Evolutionary conservation across 2,329 filamentous ascomycete genomes (phyloP), one percentile per base, ranked within the genome.

Genomic region (Trichophyton rubrum): DNA sequence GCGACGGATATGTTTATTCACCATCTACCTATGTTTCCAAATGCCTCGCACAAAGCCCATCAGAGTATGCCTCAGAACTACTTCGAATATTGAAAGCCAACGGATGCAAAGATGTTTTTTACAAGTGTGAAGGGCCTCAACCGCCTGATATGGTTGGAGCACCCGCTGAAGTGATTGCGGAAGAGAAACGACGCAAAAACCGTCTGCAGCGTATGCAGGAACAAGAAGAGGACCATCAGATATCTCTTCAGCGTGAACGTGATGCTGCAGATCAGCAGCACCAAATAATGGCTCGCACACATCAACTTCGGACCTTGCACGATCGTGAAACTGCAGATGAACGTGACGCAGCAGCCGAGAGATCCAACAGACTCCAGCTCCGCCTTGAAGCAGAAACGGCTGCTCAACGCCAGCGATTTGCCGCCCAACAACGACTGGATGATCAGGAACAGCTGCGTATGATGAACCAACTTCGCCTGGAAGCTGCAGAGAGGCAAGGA

Each of bases 1-100:
- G 80, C 47, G 78, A 79, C 24, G 76, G 74, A 3, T 78, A 78
- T 65, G 82, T 79, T 1, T 87, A 85, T 70, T 87, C 85, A 0
- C 81, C 85, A 0, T 82, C 84, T 2, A 85, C 83, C 73, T 87
- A 87, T 67, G 76, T 85, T 22, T n/a, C 56, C n/a, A 66, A 61
- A 33, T 30, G 35, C 11, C 58, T 65, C 2, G 51, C 61, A 33
- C 58, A 57, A 15, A 64, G 61, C 45, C 57, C 61, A 41, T 59
- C 56, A 33, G 56, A 62, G 45, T 24, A 61, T 35, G 53, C 51
- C 5, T 38, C 59, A 1, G 56, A 62, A 41, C 62, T 66, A 5
- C 56, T 64, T 30, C 61, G 61, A 22, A 61, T 65, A 40, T 60
- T 66, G 13, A 63, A 61, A 56, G 53, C 60, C 3, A 62, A 64